phyloP scores from a whole-genome alignment of 257 asterid species.

The Primulina eburnea region DNA sequence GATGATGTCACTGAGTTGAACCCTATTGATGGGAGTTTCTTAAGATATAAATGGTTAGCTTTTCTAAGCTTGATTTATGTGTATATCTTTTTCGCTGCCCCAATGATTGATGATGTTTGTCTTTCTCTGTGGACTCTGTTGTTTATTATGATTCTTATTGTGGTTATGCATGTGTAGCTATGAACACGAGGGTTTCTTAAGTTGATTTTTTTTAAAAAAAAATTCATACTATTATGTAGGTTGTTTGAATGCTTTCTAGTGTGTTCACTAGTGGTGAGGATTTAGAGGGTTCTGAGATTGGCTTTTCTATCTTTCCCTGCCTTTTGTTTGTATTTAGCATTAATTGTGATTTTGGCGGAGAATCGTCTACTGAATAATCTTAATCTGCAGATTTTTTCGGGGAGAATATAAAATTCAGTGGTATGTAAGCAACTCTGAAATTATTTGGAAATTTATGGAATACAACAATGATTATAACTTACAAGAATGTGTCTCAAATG shows the following conservation, averaged over 20 bases:
- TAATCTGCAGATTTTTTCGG: constrained; percentile 11
- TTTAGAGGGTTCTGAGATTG: neutral
- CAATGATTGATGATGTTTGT: neutral
- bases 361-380: neutral
- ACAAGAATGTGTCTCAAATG: too few relatives aligned
- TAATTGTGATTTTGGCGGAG: neutral
- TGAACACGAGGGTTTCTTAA: constrained; percentile 8
- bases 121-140: neutral
- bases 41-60: constrained; percentile 81
- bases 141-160: constrained; percentile 8
- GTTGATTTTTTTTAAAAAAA: neutral
- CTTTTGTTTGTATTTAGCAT: neutral
- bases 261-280: neutral
- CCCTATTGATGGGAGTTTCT: constrained; percentile 67
- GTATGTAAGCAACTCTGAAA: neutral
- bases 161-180: constrained; percentile 14
- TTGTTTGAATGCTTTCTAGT: neutral
- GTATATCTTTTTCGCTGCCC: neutral
- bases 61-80: constrained; percentile 10
- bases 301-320: neutral
- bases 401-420: neutral
- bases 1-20: constrained; percentile 73
- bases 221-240: neutral
- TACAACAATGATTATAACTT: neutral
- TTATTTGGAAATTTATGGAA: neutral